Evolutionary conservation across 73 alveolate genomes (phyloP).

Genomic region (Tetrahymena elliotti): DNA sequence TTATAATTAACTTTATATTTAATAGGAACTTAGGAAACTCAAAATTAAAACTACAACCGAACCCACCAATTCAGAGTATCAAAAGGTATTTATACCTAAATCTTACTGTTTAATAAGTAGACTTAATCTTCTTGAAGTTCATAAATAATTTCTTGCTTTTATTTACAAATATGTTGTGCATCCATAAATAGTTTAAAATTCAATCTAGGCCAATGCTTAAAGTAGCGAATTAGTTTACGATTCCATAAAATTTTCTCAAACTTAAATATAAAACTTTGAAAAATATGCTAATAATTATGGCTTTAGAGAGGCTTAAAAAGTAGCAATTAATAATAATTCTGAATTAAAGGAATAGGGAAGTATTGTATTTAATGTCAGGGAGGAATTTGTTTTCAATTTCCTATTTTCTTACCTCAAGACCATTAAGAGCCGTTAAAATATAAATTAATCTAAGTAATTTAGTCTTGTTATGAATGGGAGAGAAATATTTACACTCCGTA

Average conservation of each 20-base stretch:
- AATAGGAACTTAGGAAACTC: neutral
- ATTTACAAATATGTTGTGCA: neutral
- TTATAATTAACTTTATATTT: neutral
- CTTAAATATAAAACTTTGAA: neutral
- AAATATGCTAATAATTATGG: neutral
- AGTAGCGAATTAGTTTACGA: neutral
- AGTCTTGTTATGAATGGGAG: neutral
- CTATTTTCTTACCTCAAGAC: neutral
- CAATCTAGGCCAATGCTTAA: neutral
- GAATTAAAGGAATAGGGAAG: neutral
- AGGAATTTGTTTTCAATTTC: neutral
- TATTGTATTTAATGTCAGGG: neutral
- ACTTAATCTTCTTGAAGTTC: neutral
- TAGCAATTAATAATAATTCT: neutral
- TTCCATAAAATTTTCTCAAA: neutral
- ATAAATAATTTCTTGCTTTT: neutral
- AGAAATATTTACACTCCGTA: neutral
- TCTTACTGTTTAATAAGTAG: neutral
- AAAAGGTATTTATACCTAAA: neutral
- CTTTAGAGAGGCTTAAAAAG: neutral
- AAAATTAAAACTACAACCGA: neutral
- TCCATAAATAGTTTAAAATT: neutral
- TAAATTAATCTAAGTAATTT: neutral
- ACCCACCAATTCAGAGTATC: neutral
- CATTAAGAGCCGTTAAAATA: neutral